Percentiles rank a stretch among this genome's conserved stretches.
phyloP scores from a whole-genome alignment of 2,329 filamentous ascomycete species.

The Diaporthe ilicicola region DNA sequence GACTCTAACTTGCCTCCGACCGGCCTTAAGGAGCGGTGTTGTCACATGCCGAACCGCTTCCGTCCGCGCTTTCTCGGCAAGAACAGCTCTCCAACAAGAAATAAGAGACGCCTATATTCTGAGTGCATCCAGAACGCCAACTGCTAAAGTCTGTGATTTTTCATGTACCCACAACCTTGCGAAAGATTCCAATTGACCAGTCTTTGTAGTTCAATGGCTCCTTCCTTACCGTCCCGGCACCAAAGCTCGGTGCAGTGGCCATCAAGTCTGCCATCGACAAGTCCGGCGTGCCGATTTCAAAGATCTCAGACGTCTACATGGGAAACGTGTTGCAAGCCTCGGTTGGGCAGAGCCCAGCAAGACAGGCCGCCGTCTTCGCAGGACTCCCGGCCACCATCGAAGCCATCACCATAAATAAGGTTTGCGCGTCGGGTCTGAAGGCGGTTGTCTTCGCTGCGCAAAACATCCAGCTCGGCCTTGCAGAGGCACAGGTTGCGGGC shows the following conservation, averaged over 20 bases:
- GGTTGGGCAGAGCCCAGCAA: slow-evolving; percentile 88
- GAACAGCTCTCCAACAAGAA: slow-evolving; percentile 63
- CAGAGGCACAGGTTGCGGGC: slow-evolving; percentile 89
- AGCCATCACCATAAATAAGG: slow-evolving; percentile 95
- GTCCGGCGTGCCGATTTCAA: slow-evolving; percentile 80
- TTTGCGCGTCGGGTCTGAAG: slow-evolving; percentile 95
- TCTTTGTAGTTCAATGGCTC: slow-evolving; percentile 85
- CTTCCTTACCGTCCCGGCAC: slow-evolving; percentile 82
- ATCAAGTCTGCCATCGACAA: slow-evolving; percentile 92
- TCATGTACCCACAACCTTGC: background rate
- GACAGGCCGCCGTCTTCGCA: slow-evolving; percentile 89
- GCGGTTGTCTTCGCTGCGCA: slow-evolving; percentile 90
- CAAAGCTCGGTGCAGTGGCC: slow-evolving; percentile 87
- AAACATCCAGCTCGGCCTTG: slow-evolving; percentile 90
- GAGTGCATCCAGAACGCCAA: slow-evolving; percentile 88
- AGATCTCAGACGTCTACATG: slow-evolving; percentile 95
- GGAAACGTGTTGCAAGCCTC: slow-evolving; percentile 89
- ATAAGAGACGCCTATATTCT: slow-evolving; percentile 94
- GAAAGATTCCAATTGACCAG: background rate
- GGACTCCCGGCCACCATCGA: slow-evolving; percentile 84
- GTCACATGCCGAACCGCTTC: slow-evolving; percentile 32
- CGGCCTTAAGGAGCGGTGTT: slow-evolving; percentile 20
- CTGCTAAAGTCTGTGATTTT: slow-evolving; percentile 72
- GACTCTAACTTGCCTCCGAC: slow-evolving; percentile 40
- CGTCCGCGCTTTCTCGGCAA: slow-evolving; percentile 57